Evolutionary conservation across 2,329 filamentous ascomycete species (phyloP), one percentile per base, ranked within the genome.

Genomic region (Paraphoma sp.): DNA sequence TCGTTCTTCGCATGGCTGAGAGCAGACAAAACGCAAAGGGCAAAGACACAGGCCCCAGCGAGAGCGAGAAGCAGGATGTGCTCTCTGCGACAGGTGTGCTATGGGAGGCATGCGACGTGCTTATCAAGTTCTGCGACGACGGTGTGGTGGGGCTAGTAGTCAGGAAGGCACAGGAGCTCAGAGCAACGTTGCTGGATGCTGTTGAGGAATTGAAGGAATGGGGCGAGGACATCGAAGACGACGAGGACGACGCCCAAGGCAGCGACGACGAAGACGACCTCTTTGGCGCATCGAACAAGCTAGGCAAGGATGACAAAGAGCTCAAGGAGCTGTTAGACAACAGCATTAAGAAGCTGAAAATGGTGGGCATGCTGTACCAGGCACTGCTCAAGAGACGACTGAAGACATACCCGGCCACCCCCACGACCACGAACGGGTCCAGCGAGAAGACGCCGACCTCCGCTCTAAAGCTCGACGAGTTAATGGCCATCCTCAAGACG

Each of bases 181-280:
- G 87, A 41, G 91, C 91, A 53, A 86, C 90, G 2, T 80, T 97
- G 23, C 86, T 91, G 65, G 94, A 97, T 78, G 90, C 92, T 0
- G 85, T 96, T 64, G 86, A 91, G 60, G 94, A 97, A 78, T 76
- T 97, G 62, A 91, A 92, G 72, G 92, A 94, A 66, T 97, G 93
- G 92, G 87, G 89, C 17, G 90, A 92, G 1, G 89, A 92, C 67
- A 84, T 86, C 9, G 83, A 84, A 3, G 87, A 87, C 0, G 87
- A 87, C 1, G 81, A 78, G 5, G 76, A 69, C 4, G 68, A 77
- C 2, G 48, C 78, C 71, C 54, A 80, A 75, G 16, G 75, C 72
- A 31, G 76, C 5, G 73, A 70, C 36, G 63, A 84, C 53, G 74
- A 92, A 23, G 89, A 93, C 72, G 83, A 89, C 48, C 78, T 92